A percentile compares a stretch with the other conserved stretches of the same genome.
These are phyloP conservation scores for Lophiotrema nucula DNA, from an alignment of 495 filamentous ascomycete genomes.

Conservation along the genomic window DNA sequence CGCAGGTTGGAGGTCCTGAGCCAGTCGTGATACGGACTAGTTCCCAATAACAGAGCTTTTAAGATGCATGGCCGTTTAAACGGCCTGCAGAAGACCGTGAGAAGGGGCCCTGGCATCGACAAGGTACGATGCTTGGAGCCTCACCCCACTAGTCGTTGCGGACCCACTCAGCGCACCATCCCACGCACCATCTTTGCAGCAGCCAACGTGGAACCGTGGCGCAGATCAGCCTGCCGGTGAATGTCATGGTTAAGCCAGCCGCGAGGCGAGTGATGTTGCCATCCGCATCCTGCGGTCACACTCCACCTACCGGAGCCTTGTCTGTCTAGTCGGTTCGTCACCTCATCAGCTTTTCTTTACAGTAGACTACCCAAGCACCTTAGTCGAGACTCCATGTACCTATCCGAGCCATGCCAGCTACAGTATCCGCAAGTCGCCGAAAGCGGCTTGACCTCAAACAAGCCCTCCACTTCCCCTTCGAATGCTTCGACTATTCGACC, in stretches of 20 bases:
- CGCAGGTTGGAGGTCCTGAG: background rate
- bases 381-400: conserved; percentile 20
- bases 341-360: conserved; percentile 17
- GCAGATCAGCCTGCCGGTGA: conserved; percentile 25
- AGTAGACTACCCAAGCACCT: conserved; percentile 25
- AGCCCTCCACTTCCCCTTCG: conserved; percentile 11
- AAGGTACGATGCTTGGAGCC: conserved; percentile 12
- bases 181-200: conserved; percentile 10
- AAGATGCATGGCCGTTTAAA: conserved; percentile 25
- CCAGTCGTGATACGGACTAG: background rate
- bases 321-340: conserved; percentile 1
- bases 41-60: conserved; percentile 1
- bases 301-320: conserved; percentile 11
- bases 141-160: conserved; percentile 19
- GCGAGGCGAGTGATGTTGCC: conserved; percentile 21
- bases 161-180: conserved; percentile 11
- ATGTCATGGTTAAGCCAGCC: conserved; percentile 5
- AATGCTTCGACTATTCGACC: conserved; percentile 12
- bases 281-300: conserved; percentile 13
- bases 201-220: conserved; percentile 31
- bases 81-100: conserved; percentile 1
- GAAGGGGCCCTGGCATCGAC: background rate
- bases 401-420: conserved; percentile 4
- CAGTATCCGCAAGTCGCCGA: conserved; percentile 20
- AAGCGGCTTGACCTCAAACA: conserved; percentile 29